A percentile compares a stretch with the other conserved stretches of the same genome.
Conservation (phyloP, 2,329 filamentous ascomycete species). For the Sporothrix sp. region DNA sequence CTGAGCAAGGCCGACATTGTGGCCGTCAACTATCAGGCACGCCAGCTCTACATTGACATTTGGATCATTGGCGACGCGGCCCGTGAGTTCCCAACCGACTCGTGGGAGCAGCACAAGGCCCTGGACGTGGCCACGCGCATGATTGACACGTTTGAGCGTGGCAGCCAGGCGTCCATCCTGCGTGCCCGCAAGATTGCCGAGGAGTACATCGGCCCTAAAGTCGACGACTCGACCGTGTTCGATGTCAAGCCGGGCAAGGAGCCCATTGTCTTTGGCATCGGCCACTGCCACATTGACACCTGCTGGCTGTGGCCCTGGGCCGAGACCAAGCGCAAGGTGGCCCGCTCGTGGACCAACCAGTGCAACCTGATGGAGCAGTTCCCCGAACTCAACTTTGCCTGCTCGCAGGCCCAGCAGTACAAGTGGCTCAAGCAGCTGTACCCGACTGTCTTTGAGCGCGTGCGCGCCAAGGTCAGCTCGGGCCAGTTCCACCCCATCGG, state of each 20-base stretch:
- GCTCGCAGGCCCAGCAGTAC: constrained; percentile 93
- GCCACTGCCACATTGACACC: constrained; percentile 95
- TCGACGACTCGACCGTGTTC: constrained; percentile 80
- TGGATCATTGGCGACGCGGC: constrained; percentile 95
- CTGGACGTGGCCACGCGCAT: constrained; percentile 76
- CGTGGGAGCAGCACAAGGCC: constrained; percentile 81
- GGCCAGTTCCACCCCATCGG: constrained; percentile 91
- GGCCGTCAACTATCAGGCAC: constrained; percentile 76
- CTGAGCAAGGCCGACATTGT: constrained; percentile 75
- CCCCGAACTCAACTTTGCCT: constrained; percentile 84
- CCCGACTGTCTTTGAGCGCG: constrained; percentile 77
- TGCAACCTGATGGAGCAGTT: constrained; percentile 93
- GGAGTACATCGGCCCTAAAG: constrained; percentile 69
- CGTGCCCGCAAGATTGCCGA: constrained; percentile 74
- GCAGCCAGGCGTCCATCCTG: constrained; percentile 66
- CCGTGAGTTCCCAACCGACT: constrained; percentile 78
- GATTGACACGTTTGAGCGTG: constrained; percentile 80
- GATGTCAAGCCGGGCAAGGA: constrained; percentile 59
- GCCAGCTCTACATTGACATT: constrained; percentile 79
- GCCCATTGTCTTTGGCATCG: constrained; percentile 76
- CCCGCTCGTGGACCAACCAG: constrained; percentile 92
- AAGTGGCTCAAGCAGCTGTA: constrained; percentile 93
- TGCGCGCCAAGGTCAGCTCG: constrained; percentile 82
- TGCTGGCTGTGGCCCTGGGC: constrained; percentile 99
- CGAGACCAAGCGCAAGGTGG: constrained; percentile 94